A percentile compares a stretch with the other conserved stretches of the same genome.
These are phyloP conservation scores for Septoria linicola DNA, from an alignment of 2,329 filamentous ascomycete species.

Conservation along the genomic window DNA sequence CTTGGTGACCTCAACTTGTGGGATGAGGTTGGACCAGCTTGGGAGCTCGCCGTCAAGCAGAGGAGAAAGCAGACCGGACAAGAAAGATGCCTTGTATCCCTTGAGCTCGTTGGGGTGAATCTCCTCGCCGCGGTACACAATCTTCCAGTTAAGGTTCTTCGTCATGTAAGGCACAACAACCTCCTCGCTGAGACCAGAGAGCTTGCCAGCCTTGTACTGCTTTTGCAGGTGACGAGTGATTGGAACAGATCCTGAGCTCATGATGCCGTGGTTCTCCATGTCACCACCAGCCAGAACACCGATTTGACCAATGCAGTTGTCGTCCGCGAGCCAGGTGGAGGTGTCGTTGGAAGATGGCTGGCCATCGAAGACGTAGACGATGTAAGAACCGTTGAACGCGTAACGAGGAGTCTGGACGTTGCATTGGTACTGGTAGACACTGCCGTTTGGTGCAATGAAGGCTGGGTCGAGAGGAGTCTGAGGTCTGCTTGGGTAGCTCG, in stretches of 20 bases:
- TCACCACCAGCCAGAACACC: constrained; percentile 44
- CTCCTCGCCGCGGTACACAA: constrained; percentile 36
- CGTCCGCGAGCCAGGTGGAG: constrained; percentile 51
- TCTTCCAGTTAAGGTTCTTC: constrained; percentile 38
- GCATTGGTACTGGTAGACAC: constrained; percentile 65
- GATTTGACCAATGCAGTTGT: constrained; percentile 61
- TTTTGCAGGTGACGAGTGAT: constrained; percentile 44
- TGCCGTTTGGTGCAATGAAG: constrained; percentile 40
- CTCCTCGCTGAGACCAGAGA: constrained; percentile 34
- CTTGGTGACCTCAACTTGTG: constrained; percentile 30
- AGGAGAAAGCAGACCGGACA: constrained; percentile 38
- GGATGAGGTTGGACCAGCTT: constrained; percentile 28
- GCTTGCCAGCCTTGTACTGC: constrained; percentile 33
- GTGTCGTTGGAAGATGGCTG: constrained; percentile 43
- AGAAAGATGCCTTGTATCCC: constrained; percentile 43
- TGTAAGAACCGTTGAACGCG: constrained; percentile 60
- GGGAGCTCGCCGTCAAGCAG: constrained; percentile 23
- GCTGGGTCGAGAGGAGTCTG: constrained; percentile 11
- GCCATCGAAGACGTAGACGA: constrained; percentile 67
- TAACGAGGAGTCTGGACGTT: constrained; percentile 63
- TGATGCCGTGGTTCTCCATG: constrained; percentile 29
- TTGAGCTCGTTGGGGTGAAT: constrained; percentile 37
- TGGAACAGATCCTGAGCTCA: constrained; percentile 45
- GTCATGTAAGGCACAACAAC: constrained; percentile 35
- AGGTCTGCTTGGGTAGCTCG: constrained; percentile 1